phyloP scores from a whole-genome alignment of 805 yeast genomes.

The Suhomyces vadensis region DNA sequence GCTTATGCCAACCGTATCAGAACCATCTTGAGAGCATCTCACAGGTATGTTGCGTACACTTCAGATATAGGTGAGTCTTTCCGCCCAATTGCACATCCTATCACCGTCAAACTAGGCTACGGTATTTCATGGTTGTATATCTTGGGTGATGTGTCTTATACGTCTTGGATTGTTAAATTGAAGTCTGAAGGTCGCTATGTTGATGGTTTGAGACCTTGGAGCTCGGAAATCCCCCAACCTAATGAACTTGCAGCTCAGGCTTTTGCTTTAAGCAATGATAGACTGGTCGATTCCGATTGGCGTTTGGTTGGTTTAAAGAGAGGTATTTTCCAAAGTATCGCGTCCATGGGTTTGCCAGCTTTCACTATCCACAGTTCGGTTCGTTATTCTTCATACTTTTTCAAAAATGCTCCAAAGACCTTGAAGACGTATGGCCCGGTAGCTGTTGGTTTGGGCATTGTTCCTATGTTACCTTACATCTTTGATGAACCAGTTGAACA shows the following conservation, averaged over 20 bases:
- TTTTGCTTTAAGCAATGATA: constrained; percentile 23
- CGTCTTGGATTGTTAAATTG: constrained; percentile 70
- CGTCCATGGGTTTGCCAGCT: constrained; percentile 86
- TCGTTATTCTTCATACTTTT: constrained; percentile 61
- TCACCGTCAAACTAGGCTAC: constrained; percentile 63
- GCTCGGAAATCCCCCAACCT: constrained; percentile 44
- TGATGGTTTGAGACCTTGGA: constrained; percentile 71
- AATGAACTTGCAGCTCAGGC: constrained; percentile 39
- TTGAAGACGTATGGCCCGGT: constrained; percentile 74
- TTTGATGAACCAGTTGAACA: constrained; percentile 84
- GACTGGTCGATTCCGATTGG: constrained; percentile 61
- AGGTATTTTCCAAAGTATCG: constrained; percentile 78
- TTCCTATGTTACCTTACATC: constrained; percentile 73
- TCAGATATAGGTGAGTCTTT: constrained; percentile 87
- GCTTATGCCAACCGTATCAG: constrained; percentile 78
- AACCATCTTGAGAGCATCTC: constrained; percentile 70
- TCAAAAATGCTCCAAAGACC: constrained; percentile 53
- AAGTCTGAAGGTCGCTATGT: constrained; percentile 63
- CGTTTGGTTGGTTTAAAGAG: constrained; percentile 62
- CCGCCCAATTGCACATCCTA: constrained; percentile 76
- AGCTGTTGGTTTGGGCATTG: constrained; percentile 72
- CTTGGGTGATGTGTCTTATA: constrained; percentile 71
- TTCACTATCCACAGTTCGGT: constrained; percentile 80
- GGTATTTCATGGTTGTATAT: constrained; percentile 77
- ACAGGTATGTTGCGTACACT: constrained; percentile 82